Evolutionary conservation across 2,329 filamentous ascomycete species (phyloP).

Genomic region (Cladosporium sp.): DNA sequence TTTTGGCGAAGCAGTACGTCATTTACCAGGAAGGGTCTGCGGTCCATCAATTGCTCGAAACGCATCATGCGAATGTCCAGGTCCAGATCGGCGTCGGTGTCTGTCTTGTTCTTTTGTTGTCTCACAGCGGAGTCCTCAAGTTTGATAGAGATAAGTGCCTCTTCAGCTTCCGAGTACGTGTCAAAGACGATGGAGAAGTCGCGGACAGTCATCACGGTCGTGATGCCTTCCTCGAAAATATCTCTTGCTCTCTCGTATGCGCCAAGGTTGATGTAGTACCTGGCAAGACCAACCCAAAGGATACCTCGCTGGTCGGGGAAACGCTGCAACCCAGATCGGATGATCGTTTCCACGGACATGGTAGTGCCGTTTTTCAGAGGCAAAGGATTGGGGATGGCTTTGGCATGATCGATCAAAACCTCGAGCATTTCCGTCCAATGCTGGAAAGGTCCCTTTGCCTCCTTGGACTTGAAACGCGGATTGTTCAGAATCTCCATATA

Average conservation of each 20-base stretch:
- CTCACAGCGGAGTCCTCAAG: conserved; percentile 82
- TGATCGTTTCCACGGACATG: conserved; percentile 86
- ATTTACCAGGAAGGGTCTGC: conserved; percentile 90
- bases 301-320: conserved; percentile 94
- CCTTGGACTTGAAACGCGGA: conserved; percentile 82
- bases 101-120: conserved; percentile 70
- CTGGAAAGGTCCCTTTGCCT: conserved; percentile 91
- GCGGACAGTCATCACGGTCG: conserved; percentile 96
- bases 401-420: conserved; percentile 80
- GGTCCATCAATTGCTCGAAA: conserved; percentile 97
- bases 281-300: conserved; percentile 88
- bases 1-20: conserved; percentile 94
- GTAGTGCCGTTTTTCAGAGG: conserved; percentile 75
- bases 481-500: conserved; percentile 94
- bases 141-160: conserved; percentile 84
- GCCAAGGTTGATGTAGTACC: conserved; percentile 92
- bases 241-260: conserved; percentile 91
- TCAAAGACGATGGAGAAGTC: conserved; percentile 97
- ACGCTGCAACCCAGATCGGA: conserved; percentile 82
- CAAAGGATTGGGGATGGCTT: conserved; percentile 57
- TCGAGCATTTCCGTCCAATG: conserved; percentile 98
- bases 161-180: conserved; percentile 93
- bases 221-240: conserved; percentile 92
- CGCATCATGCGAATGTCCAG: conserved; percentile 96
- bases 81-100: conserved; percentile 86